Base-by-base conservation (phyloP, 169 alveolate genomes). In the Eimeria praecox region DNA sequence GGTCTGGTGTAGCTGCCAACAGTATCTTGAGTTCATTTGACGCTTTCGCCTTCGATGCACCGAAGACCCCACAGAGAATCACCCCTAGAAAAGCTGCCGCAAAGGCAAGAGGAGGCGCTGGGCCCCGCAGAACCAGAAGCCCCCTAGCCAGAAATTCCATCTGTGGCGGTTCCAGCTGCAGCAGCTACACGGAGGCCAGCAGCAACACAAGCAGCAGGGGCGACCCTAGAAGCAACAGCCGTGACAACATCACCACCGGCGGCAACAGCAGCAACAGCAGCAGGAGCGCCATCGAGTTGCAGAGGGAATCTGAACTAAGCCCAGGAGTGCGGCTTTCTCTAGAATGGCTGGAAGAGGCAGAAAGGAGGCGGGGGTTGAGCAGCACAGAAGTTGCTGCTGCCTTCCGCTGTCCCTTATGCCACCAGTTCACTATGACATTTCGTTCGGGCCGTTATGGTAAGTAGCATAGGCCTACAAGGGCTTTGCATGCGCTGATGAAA, bases 341-440 rank as follows among this genome's bases (percentile, higher is more conserved):
- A 9, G 93, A 44, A 46, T 52, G 78, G 73, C 80, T 87, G 92
- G 93, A 59, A 14, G 93, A 80, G 49, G 88, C 90, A 20, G 96
- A 93, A 38, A 59, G 93, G 20, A 64, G 96, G 18, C 52, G 96
- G 3, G 44, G 54, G 4, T 46, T 93, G 62, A 80, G 80, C 71
- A 73, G 78, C 77, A 46, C 92, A 6, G 96, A 93, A 56, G 93
- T 82, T 38, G 96, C 96, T 35, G 96, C 96, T 27, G 42, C 86
- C 69, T 93, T 93, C 33, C 33, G 59, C 16, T 93, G 96, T 52
- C 96, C 96, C 33, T 62, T 46, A 6, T 93, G 96, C 62, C 73
- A 44, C 56, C 44, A 56, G 46, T 33, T 38, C n/a, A 83, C 89
- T 27, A 93, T 93, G 96, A 75, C 78, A n/a, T 93, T 93, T 27